Evolutionary conservation across 768 basidiomycete genomes (phyloP).

Genomic region (Hericium erinaceus): DNA sequence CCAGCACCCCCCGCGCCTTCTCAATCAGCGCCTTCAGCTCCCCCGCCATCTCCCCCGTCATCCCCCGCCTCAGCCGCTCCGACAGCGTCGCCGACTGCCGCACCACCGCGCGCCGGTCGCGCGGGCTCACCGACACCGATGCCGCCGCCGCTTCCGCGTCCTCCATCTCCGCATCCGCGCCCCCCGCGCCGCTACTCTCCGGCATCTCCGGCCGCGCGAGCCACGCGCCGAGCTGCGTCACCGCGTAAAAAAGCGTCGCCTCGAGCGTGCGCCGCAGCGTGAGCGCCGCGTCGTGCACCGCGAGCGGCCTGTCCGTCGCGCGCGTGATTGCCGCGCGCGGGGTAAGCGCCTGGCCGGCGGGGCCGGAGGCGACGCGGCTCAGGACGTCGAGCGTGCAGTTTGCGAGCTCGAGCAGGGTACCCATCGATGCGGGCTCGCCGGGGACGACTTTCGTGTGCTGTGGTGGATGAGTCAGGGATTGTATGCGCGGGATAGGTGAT

Average conservation of each 20-base stretch:
- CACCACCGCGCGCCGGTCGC: slow-evolving; percentile 31
- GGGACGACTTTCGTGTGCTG: slow-evolving; percentile 83
- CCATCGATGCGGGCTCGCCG: slow-evolving; percentile 75
- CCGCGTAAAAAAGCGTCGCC: slow-evolving; percentile 56
- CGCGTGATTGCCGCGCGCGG: slow-evolving; percentile 17
- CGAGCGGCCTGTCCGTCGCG: slow-evolving; percentile 33
- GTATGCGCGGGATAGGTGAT: background rate
- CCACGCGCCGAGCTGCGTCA: slow-evolving; percentile 75
- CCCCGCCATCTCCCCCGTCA: slow-evolving; percentile 72
- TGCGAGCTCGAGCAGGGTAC: slow-evolving; percentile 80
- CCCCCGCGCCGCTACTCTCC: slow-evolving; percentile 11
- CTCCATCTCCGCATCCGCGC: slow-evolving; percentile 35
- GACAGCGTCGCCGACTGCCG: slow-evolving; percentile 43
- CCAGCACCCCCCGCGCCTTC: slow-evolving; percentile 55
- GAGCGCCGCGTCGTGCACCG: slow-evolving; percentile 47
- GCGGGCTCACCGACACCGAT: slow-evolving; percentile 6
- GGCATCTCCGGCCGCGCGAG: slow-evolving; percentile 57
- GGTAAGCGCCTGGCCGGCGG: slow-evolving; percentile 46
- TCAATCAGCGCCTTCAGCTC: slow-evolving; percentile 60
- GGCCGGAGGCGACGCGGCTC: slow-evolving; percentile 53
- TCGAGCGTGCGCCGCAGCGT: slow-evolving; percentile 60
- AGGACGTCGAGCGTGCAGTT: slow-evolving; percentile 71
- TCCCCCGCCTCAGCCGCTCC: slow-evolving; percentile 59
- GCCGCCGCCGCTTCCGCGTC: slow-evolving; percentile 16
- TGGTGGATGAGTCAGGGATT: background rate